Base-by-base conservation (phyloP, 108 stramenopile species). In the Cyclotella sp. region DNA sequence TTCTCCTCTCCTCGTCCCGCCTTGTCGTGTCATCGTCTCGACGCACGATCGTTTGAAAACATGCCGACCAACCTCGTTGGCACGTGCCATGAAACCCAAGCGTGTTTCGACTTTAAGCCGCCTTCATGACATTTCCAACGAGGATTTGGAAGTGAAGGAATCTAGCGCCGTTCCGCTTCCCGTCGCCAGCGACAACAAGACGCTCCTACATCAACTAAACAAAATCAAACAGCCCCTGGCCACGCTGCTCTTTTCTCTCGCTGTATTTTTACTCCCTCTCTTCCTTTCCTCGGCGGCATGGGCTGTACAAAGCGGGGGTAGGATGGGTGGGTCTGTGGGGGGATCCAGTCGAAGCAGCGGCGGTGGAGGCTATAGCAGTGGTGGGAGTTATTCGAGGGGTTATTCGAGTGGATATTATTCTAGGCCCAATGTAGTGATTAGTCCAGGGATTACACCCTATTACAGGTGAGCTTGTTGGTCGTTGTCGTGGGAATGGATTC, bases 321-420 rank as follows among this genome's bases (percentile, higher is more conserved):
- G 91, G n/a, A 90, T 92, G 84, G 91, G 91, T 13, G 91, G 91
- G 26, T 85, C 86, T 12, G 87, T 86, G 70, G 73, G 71, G 9
- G 74, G 83, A 18, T 63, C 73, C 15, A 54, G 72, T 53, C 29
- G 65, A 29, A 22, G 42, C 49, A 74, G 72, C 40, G 52, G 65
- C 10, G 27, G 69, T 15, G 68, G 83, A 52, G 68, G 63, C 41
- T 43, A 63, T 19, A 24, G 55, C 3, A 24, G 55, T 57, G 30
- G 43, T 15, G 80, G 84, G 16, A 84, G 84, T 16, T 80, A 67
- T 74, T 75, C 86, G 24, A 29, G 78, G 22, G 73, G 78, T 1
- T 74, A 68, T 65, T 73, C 72, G 9, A 57, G 85, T 15, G 87
- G 87, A 22, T 90, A 88, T 60, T 83, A 78, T 57, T 77, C 88